A percentile compares a stretch with the other conserved stretches of the same genome.
Conservation (phyloP, 2,329 filamentous ascomycete species). For the Colletotrichum siamense region DNA sequence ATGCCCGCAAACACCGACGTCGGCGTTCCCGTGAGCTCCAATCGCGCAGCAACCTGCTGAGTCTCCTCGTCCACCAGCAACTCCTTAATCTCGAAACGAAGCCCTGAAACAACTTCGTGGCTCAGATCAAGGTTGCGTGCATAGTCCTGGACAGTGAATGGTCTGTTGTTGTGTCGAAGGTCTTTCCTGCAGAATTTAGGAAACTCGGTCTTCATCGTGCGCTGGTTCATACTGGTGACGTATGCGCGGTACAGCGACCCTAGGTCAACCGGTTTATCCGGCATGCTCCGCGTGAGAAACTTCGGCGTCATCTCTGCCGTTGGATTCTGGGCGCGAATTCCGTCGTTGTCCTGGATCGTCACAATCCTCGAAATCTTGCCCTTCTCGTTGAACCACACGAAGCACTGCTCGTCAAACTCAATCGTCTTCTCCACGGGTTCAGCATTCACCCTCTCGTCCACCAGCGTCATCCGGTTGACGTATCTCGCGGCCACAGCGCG, state of each 20-base stretch:
- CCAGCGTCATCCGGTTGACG: slow-evolving; percentile 6
- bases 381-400: slow-evolving; percentile 15
- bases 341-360: slow-evolving; percentile 19
- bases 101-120: slow-evolving; percentile 31
- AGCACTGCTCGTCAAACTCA: slow-evolving; percentile 19
- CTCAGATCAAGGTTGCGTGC: slow-evolving; percentile 31
- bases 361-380: slow-evolving; percentile 15
- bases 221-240: slow-evolving; percentile 35
- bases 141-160: slow-evolving; percentile 29
- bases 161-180: slow-evolving; percentile 34
- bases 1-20: slow-evolving; percentile 30
- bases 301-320: slow-evolving; percentile 2
- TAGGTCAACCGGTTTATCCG: background rate
- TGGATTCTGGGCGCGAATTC: background rate
- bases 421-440: background rate
- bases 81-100: slow-evolving; percentile 29
- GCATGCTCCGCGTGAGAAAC: slow-evolving; percentile 2
- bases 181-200: slow-evolving; percentile 29
- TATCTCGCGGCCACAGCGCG: slow-evolving; percentile 10
- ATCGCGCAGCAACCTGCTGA: slow-evolving; percentile 35
- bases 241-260: slow-evolving; percentile 30
- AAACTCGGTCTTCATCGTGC: slow-evolving; percentile 29
- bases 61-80: slow-evolving; percentile 33
- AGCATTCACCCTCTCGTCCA: background rate
- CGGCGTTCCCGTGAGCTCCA: slow-evolving; percentile 36